Percentiles rank a stretch among this genome's conserved stretches.
phyloP scores from a whole-genome alignment of 129 eudicot genomes.

The Sambucus nigra region DNA sequence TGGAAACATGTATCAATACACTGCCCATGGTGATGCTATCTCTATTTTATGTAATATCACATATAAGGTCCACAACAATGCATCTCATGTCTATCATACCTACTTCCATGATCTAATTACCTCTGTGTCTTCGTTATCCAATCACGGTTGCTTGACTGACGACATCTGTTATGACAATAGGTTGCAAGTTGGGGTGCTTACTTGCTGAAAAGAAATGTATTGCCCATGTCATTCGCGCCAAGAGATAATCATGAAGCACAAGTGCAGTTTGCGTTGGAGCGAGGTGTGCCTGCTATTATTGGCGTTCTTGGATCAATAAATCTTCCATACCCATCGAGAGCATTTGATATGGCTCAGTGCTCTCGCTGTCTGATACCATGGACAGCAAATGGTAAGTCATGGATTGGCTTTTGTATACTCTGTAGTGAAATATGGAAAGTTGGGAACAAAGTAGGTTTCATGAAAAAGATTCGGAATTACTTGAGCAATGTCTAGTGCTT shows the following conservation, averaged over 20 bases:
- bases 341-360: slow-evolving; percentile 97
- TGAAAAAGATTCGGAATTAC: not conserved
- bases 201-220: slow-evolving; percentile 76
- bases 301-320: slow-evolving; percentile 82
- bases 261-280: slow-evolving; percentile 90
- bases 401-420: not conserved
- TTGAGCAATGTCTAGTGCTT: not conserved
- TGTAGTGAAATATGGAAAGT: not conserved
- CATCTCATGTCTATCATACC: not conserved
- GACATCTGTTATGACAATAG: slow-evolving; percentile 20
- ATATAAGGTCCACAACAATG: not conserved
- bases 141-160: slow-evolving; percentile 3
- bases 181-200: slow-evolving; percentile 99
- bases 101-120: not conserved
- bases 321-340: slow-evolving; percentile 84
- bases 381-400: slow-evolving; percentile 57
- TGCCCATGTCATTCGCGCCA: slow-evolving; percentile 93
- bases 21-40: not conserved
- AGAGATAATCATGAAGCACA: slow-evolving; percentile 97
- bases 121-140: not conserved
- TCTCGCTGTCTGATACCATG: slow-evolving; percentile 89
- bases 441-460: not conserved
- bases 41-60: not conserved
- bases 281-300: slow-evolving; percentile 90
- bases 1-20: not conserved